phyloP scores from a whole-genome alignment of 331 rosid species.

The Ulmus americana region DNA sequence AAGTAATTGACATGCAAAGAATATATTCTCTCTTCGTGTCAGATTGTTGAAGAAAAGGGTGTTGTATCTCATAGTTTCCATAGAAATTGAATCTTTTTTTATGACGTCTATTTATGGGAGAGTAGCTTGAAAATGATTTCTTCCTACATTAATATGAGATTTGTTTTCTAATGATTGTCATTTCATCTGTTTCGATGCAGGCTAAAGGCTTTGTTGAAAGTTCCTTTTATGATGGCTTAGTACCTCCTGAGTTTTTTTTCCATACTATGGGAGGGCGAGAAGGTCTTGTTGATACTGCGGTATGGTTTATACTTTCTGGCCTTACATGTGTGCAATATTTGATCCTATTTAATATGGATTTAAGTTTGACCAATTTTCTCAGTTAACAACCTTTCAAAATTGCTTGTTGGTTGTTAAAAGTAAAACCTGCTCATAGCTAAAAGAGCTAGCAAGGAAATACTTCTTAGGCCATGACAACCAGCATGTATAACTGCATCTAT shows the following conservation, averaged over 20 bases:
- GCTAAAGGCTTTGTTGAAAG: constrained; percentile 92
- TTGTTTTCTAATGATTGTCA: constrained; percentile 16
- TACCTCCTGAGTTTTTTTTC: constrained; percentile 93
- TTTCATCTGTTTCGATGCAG: constrained; percentile 42
- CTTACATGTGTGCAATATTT: constrained; percentile 1
- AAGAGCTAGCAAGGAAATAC: not conserved
- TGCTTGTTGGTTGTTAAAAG: not conserved
- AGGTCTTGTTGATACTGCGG: constrained; percentile 97
- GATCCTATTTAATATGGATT: not conserved
- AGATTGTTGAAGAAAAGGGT: no score
- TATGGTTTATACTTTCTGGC: constrained; percentile 21
- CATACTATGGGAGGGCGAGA: constrained; percentile 98
- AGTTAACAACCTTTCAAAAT: not conserved
- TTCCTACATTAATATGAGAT: not conserved
- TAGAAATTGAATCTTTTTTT: not conserved
- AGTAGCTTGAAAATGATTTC: not conserved
- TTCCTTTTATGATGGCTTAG: constrained; percentile 88
- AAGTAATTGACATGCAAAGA: no score
- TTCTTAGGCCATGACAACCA: not conserved
- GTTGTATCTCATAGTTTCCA: no score
- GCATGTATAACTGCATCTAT: not conserved
- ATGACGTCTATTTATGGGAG: not conserved
- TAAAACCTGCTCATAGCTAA: not conserved
- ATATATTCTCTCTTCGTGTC: no score
- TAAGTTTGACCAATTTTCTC: not conserved